Evolutionary conservation across 164 flowering plant genomes (phyloP).

Genomic region (Cinnamomum micranthum): DNA sequence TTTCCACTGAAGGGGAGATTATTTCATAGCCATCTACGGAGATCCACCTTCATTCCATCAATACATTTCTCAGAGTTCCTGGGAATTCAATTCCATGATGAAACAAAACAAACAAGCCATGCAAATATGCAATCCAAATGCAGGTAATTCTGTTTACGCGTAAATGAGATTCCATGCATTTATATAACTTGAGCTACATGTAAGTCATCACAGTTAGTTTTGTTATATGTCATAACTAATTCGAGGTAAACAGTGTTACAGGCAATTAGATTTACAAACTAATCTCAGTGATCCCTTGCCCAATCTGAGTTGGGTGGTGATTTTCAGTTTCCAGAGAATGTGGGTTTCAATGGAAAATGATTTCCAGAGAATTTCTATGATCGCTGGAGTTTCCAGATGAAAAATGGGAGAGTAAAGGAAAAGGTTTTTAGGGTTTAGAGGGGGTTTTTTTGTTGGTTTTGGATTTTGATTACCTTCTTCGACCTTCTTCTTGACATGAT

Average conservation of each 20-base stretch:
- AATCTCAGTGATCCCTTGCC: background rate
- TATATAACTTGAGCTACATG: too few species aligned
- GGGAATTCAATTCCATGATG: too few species aligned
- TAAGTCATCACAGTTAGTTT: background rate
- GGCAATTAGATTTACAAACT: background rate
- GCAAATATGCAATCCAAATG: too few species aligned
- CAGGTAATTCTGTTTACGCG: too few species aligned
- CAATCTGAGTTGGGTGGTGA: background rate
- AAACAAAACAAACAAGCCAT: too few species aligned
- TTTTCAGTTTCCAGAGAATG: background rate
- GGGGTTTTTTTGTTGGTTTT: background rate
- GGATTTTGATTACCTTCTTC: conserved; percentile 64
- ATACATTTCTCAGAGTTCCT: too few species aligned
- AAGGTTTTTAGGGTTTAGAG: background rate
- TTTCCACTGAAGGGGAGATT: too few species aligned
- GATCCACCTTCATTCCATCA: too few species aligned
- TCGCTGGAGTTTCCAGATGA: background rate
- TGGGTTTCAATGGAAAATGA: background rate
- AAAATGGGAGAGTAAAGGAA: background rate
- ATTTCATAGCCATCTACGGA: too few species aligned
- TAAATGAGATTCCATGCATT: too few species aligned
- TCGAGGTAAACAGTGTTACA: background rate
- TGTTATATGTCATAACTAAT: background rate
- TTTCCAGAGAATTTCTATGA: background rate
- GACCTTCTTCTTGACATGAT: conserved; percentile 92